Evolutionary conservation across 2,329 filamentous ascomycete genomes (phyloP).

Genomic region (Pestalotiopsis sp.): DNA sequence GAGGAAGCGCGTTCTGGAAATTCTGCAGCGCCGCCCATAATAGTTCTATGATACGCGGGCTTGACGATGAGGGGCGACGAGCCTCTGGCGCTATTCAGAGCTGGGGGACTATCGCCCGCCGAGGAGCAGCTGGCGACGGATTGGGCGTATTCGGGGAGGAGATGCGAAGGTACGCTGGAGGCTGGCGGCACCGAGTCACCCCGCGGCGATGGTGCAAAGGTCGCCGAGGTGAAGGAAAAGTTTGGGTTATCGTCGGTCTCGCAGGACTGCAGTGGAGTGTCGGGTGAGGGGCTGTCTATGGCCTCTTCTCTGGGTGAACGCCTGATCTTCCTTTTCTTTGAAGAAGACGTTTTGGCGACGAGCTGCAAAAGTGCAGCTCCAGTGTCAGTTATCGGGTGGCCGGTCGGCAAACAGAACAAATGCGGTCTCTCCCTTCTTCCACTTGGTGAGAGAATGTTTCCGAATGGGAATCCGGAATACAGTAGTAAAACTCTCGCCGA

Average conservation of each 20-base stretch:
- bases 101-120: conserved; percentile 42
- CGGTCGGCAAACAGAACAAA: neutral
- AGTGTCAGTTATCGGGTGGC: neutral
- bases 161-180: conserved; percentile 51
- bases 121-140: conserved; percentile 60
- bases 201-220: conserved; percentile 36
- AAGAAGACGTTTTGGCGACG: conserved; percentile 71
- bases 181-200: conserved; percentile 39
- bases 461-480: neutral
- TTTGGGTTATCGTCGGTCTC: conserved; percentile 48
- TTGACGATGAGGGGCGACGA: conserved; percentile 50
- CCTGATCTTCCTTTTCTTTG: conserved; percentile 70
- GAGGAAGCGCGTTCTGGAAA: conserved; percentile 62
- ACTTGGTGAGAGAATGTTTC: neutral
- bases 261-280: conserved; percentile 53
- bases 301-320: conserved; percentile 44
- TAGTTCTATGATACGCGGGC: conserved; percentile 47
- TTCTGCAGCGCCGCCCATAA: conserved; percentile 62
- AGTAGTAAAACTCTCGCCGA: neutral
- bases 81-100: conserved; percentile 44
- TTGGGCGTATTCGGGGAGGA: conserved; percentile 53
- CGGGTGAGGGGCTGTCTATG: conserved; percentile 33
- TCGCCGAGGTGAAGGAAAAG: conserved; percentile 50
- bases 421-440: neutral
- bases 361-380: conserved; percentile 65